A percentile compares a stretch with the other conserved stretches of the same genome.
phyloP scores from a whole-genome alignment of 2,329 filamentous ascomycete species.

The Sporothrix euskadiensis region DNA sequence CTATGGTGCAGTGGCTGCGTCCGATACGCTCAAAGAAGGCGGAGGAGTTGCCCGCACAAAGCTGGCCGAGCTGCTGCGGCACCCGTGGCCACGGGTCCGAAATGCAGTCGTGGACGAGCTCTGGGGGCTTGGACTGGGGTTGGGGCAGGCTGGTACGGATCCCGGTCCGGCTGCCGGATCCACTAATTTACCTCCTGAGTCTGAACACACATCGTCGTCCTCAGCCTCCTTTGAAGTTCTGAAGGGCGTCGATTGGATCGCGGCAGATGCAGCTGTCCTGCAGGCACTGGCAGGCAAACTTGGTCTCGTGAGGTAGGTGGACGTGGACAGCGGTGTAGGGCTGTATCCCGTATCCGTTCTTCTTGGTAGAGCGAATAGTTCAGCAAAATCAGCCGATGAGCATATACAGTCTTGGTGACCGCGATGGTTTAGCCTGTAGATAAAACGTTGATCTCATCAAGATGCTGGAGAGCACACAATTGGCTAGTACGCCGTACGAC shows the following conservation, averaged over 20 bases:
- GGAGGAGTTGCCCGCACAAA: conserved; percentile 63
- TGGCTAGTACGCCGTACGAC: background rate
- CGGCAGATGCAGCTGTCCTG: conserved; percentile 51
- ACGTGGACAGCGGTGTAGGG: background rate
- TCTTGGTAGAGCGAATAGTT: background rate
- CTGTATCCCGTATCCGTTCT: background rate
- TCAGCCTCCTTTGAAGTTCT: conserved; percentile 36
- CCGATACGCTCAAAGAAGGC: conserved; percentile 34
- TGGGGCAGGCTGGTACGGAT: conserved; percentile 31
- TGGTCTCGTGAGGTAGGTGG: conserved; percentile 33
- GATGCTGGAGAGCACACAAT: background rate
- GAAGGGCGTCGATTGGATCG: conserved; percentile 59
- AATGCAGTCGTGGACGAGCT: conserved; percentile 61
- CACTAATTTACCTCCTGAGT: background rate
- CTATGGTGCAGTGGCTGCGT: conserved; percentile 67
- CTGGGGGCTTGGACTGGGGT: conserved; percentile 47
- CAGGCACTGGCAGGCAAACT: conserved; percentile 48
- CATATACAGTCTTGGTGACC: background rate
- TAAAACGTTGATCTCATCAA: background rate
- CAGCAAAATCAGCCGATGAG: background rate
- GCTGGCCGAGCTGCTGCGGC: conserved; percentile 70
- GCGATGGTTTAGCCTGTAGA: background rate
- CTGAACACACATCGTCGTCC: background rate
- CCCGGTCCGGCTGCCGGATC: background rate
- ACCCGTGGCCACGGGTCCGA: conserved; percentile 78